These are phyloP conservation scores for Endoconidiophora laricicola DNA, from an alignment of 2,329 filamentous ascomycete genomes.

Conservation along the genomic window DNA sequence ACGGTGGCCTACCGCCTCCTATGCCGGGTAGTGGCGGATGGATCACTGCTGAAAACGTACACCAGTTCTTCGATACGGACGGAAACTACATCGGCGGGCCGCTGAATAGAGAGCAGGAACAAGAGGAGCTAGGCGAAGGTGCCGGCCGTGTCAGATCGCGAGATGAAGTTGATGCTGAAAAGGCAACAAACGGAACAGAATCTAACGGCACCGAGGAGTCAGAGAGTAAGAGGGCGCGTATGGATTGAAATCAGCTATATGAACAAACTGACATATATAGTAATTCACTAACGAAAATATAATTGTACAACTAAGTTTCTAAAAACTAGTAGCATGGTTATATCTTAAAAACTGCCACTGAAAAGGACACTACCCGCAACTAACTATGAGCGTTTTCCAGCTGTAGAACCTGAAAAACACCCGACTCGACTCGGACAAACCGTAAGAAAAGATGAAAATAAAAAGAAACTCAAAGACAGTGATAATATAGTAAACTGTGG, in stretches of 20 bases:
- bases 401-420: too few relatives aligned
- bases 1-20: conserved; percentile 43
- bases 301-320: too few relatives aligned
- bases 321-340: too few relatives aligned
- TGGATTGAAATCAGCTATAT: conserved; percentile 21
- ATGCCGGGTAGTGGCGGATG: conserved; percentile 61
- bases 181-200: conserved; percentile 29
- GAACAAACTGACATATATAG: not conserved
- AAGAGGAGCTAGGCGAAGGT: conserved; percentile 44
- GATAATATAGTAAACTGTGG: too few relatives aligned
- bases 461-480: too few relatives aligned
- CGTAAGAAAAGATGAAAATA: too few relatives aligned
- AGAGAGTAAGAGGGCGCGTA: conserved; percentile 32
- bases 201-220: conserved; percentile 22
- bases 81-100: conserved; percentile 51
- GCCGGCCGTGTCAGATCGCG: conserved; percentile 39
- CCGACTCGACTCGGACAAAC: too few relatives aligned
- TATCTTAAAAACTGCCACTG: too few relatives aligned
- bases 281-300: not conserved
- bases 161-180: conserved; percentile 38
- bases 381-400: too few relatives aligned
- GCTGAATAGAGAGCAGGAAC: conserved; percentile 26
- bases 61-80: conserved; percentile 64
- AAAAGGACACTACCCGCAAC: too few relatives aligned
- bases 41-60: conserved; percentile 86